Percentiles rank a stretch among this genome's conserved stretches.
phyloP scores from a whole-genome alignment of 176 grass and related monocot genomes.

The Oropetium thomaeum region DNA sequence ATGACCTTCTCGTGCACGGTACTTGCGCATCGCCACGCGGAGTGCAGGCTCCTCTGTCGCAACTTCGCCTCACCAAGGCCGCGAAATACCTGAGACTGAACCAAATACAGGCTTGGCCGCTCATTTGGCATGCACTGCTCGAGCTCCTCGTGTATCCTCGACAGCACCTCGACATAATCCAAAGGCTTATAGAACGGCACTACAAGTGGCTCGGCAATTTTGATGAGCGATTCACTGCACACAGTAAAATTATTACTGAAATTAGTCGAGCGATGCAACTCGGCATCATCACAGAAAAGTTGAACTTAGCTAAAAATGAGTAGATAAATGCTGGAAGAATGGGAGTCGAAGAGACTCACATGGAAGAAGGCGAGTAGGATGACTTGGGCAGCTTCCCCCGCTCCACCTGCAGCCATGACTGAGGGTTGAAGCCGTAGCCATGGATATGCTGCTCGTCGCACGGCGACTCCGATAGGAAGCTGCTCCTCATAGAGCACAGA shows the following conservation, averaged over 20 bases:
- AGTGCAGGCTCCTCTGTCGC: constrained; percentile 78
- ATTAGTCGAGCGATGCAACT: neutral
- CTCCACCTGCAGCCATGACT: constrained; percentile 97
- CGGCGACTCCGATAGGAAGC: constrained; percentile 71
- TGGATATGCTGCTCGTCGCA: constrained; percentile 73
- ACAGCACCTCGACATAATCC: constrained; percentile 76
- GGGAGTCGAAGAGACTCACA: constrained; percentile 49
- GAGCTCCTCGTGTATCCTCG: constrained; percentile 84
- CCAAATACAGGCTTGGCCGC: constrained; percentile 56
- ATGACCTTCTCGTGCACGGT: constrained; percentile 80
- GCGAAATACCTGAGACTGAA: constrained; percentile 88
- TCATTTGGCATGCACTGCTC: constrained; percentile 59
- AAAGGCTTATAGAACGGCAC: constrained; percentile 69
- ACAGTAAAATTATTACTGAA: neutral
- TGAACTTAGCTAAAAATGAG: neutral
- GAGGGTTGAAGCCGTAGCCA: constrained; percentile 65
- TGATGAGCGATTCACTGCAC: constrained; percentile 82
- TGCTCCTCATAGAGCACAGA: constrained; percentile 94
- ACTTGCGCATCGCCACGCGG: constrained; percentile 55
- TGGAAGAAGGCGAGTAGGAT: constrained; percentile 76
- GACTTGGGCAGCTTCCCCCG: constrained; percentile 77
- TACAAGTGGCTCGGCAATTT: constrained; percentile 73
- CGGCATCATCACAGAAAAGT: constrained; percentile 12
- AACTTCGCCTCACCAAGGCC: constrained; percentile 82
- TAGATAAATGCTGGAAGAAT: neutral